Percentiles rank a stretch among this genome's conserved stretches.
Evolutionary conservation across 352 stramenopile species (phyloP).

Genomic region (Phytophthora uliginosa): DNA sequence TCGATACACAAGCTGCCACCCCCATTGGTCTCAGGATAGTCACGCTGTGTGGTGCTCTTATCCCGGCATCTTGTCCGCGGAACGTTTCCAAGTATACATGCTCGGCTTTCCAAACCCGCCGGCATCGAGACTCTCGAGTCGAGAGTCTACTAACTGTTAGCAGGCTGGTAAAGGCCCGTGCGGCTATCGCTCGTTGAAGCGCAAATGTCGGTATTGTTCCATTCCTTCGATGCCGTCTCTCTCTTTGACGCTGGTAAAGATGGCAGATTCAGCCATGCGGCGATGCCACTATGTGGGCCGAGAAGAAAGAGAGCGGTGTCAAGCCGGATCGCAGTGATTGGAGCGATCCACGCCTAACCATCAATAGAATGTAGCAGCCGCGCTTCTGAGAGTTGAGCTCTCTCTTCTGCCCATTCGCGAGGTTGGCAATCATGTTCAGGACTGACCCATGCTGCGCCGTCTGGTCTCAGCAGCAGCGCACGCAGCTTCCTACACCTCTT

Average conservation of each 20-base stretch:
- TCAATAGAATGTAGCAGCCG: neutral
- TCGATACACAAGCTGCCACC: constrained; percentile 7
- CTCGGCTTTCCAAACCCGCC: neutral
- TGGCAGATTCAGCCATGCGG: neutral
- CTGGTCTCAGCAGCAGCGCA: neutral
- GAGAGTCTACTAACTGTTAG: neutral
- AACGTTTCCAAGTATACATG: constrained; percentile 6
- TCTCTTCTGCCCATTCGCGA: neutral
- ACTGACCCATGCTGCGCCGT: neutral
- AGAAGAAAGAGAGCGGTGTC: neutral
- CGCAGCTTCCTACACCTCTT: neutral
- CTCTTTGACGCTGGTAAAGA: constrained; percentile 7
- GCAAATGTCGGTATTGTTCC: constrained; percentile 6
- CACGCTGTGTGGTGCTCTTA: constrained; percentile 20
- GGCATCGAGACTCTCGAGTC: neutral
- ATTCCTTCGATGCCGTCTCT: neutral
- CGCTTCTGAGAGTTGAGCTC: neutral
- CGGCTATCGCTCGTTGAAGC: constrained; percentile 9
- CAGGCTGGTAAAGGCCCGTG: constrained; percentile 13
- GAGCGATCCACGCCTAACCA: neutral
- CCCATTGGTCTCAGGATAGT: constrained; percentile 7
- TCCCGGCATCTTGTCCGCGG: constrained; percentile 24
- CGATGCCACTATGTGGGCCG: neutral
- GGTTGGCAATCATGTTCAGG: neutral
- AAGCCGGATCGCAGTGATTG: neutral